These are phyloP conservation scores for Pseudoturritis turrita DNA, from an alignment of 345 rosid genomes.

Conservation along the genomic window DNA sequence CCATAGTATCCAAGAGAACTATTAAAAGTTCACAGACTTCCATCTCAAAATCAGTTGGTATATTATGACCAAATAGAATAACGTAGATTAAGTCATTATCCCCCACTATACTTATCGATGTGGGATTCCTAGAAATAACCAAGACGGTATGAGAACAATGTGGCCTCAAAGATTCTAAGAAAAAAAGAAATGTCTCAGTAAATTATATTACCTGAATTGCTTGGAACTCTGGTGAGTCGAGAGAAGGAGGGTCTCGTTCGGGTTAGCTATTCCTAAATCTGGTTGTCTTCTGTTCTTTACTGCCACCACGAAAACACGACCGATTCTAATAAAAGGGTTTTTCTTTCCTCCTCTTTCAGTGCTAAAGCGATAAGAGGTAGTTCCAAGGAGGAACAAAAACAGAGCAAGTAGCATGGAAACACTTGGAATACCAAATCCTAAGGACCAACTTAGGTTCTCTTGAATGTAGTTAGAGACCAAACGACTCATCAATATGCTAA, in stretches of 20 bases:
- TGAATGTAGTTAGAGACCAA: constrained; percentile 50
- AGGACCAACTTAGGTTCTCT: constrained; percentile 66
- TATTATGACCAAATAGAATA: no score
- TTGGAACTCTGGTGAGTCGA: constrained; percentile 22
- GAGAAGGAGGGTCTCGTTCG: not conserved
- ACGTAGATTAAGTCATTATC: no score
- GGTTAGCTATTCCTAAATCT: not conserved
- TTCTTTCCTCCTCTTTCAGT: not conserved
- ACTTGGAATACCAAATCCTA: constrained; percentile 48
- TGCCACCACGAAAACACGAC: constrained; percentile 21
- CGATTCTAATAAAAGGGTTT: constrained; percentile 23
- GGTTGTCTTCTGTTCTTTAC: constrained; percentile 10
- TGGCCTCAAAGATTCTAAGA: not conserved
- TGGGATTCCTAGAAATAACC: no score
- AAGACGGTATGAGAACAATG: not conserved
- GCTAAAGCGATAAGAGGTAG: constrained; percentile 16
- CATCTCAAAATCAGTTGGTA: no score
- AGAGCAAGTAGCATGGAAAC: constrained; percentile 23
- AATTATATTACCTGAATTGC: constrained; percentile 35
- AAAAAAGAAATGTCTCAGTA: not conserved
- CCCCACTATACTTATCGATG: no score
- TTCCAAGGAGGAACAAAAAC: constrained; percentile 23
- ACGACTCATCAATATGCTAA: constrained; percentile 37
- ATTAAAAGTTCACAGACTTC: no score
- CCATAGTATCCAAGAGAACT: not conserved